Conservation (phyloP, 495 filamentous ascomycete genomes). For the Aspergillus ostianus region DNA sequence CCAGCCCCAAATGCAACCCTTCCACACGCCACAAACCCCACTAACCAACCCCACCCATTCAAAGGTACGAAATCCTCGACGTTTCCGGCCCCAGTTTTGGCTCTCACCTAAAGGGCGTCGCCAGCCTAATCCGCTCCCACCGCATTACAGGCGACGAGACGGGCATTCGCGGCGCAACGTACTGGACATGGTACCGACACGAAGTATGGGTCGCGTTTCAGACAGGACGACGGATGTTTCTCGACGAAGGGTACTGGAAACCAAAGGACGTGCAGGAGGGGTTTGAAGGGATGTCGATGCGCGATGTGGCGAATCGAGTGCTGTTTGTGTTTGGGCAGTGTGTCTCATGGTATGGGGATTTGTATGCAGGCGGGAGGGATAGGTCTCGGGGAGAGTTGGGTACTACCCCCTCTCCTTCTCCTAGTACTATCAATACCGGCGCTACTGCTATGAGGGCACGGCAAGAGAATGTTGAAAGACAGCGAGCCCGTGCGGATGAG, state of each 20-base stretch:
- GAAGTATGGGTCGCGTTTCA: conserved; percentile 10
- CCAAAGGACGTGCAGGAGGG: not conserved
- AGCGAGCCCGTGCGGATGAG: not conserved
- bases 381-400: not conserved
- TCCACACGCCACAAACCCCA: not conserved
- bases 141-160: conserved; percentile 2
- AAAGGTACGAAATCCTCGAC: conserved; percentile 14
- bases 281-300: not conserved
- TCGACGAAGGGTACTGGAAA: conserved; percentile 4
- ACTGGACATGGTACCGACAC: conserved; percentile 13
- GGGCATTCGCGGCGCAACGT: conserved; percentile 4
- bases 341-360: not conserved
- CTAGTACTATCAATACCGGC: too few species aligned
- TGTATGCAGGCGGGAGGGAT: too few species aligned
- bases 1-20: too few species aligned
- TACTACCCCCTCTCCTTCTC: too few species aligned
- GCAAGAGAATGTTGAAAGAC: not conserved
- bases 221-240: conserved; percentile 6
- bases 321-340: conserved; percentile 11
- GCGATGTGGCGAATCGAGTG: conserved; percentile 6
- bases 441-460: not conserved
- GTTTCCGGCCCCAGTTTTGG: conserved; percentile 9
- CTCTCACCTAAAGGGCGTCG: conserved; percentile 8
- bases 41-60: not conserved
- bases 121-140: conserved; percentile 1